Percentiles rank a stretch among this genome's conserved stretches.
phyloP scores from a whole-genome alignment of 495 filamentous ascomycete species.

The Xylaria nigripes region DNA sequence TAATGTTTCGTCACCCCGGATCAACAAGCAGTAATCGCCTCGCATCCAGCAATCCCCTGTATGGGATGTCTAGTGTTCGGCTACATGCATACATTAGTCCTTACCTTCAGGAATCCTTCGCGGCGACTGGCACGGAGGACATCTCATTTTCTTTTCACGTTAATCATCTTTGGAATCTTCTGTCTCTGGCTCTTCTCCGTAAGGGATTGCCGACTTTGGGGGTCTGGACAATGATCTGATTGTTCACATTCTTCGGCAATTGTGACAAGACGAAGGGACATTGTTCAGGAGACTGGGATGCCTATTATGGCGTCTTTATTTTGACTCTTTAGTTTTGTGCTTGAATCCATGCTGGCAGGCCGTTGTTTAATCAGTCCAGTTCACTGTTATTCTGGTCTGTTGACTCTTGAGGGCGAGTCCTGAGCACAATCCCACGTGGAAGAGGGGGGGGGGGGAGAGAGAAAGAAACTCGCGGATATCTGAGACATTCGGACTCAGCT shows the following conservation, averaged over 20 bases:
- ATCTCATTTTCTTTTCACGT: background rate
- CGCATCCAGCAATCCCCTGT: constrained; percentile 22
- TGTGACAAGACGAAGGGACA: background rate
- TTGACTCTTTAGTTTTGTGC: too few species aligned
- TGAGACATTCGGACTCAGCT: constrained; percentile 22
- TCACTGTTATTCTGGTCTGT: too few species aligned
- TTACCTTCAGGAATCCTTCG: background rate
- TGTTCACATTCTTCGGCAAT: background rate
- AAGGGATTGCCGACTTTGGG: too few species aligned
- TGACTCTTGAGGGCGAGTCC: background rate
- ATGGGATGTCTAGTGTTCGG: constrained; percentile 10
- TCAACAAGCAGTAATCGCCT: constrained; percentile 17
- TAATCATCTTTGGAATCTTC: background rate
- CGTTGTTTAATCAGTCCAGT: too few species aligned
- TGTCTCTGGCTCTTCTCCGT: too few species aligned
- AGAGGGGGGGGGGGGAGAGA: too few species aligned
- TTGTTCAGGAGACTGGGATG: too few species aligned
- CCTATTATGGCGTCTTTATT: too few species aligned
- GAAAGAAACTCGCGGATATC: constrained; percentile 14
- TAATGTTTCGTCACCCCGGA: constrained; percentile 15
- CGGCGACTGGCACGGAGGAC: background rate
- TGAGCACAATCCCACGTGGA: constrained; percentile 26
- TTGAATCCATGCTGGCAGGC: too few species aligned
- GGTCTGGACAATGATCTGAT: constrained; percentile 4
- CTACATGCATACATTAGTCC: constrained; percentile 16